phyloP scores from a whole-genome alignment of 768 basidiomycete species.

The Agaricus subrufescens region DNA sequence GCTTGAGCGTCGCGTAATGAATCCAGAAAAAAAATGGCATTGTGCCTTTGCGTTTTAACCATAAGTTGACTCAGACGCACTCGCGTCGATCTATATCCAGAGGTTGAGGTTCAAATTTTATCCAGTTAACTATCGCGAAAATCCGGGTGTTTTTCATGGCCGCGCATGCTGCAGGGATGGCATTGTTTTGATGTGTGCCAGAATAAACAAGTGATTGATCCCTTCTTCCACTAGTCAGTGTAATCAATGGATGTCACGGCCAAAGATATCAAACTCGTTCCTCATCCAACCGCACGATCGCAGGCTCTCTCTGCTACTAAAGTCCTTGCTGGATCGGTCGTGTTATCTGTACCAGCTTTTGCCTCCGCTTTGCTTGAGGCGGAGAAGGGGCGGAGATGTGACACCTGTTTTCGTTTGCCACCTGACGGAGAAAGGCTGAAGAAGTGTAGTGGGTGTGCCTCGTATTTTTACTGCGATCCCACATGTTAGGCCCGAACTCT shows the following conservation, averaged over 20 bases:
- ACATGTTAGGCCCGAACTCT: constrained; percentile 42
- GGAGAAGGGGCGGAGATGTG: constrained; percentile 66
- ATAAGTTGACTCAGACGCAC: too few species aligned
- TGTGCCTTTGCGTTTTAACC: too few species aligned
- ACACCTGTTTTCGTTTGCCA: constrained; percentile 47
- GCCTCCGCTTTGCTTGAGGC: constrained; percentile 43
- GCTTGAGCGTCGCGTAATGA: too few species aligned
- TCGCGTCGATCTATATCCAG: too few species aligned
- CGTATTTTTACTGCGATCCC: constrained; percentile 69
- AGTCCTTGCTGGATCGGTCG: constrained; percentile 40
- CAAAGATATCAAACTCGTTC: constrained; percentile 26
- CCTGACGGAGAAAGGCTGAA: constrained; percentile 31
- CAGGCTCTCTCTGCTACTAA: constrained; percentile 38
- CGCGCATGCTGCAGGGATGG: too few species aligned
- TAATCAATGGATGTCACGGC: background rate
- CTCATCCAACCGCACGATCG: constrained; percentile 45
- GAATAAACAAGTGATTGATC: too few species aligned
- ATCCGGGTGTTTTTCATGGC: too few species aligned
- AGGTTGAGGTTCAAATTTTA: too few species aligned
- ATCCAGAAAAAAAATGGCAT: too few species aligned
- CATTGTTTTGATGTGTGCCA: too few species aligned
- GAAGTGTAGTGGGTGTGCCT: constrained; percentile 61
- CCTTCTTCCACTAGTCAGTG: too few species aligned
- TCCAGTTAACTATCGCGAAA: too few species aligned
- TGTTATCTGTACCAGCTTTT: constrained; percentile 44